Percentiles rank a stretch among this genome's conserved stretches.
Evolutionary conservation across 2,329 filamentous ascomycete genomes (phyloP).

Genomic region (Coniochaeta sp.): DNA sequence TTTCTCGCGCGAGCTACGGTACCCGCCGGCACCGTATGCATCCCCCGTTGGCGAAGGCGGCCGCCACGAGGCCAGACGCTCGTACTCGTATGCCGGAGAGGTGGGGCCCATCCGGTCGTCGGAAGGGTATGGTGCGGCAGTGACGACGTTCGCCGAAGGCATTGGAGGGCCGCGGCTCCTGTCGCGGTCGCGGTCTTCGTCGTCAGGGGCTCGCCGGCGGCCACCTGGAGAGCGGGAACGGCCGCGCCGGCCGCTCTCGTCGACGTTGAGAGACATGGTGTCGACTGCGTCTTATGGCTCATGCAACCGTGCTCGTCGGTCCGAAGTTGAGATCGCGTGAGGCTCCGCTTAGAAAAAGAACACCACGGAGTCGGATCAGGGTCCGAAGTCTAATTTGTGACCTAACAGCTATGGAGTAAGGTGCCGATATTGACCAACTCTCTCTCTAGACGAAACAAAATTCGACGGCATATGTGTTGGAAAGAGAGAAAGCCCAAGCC

Average conservation of each 20-base stretch:
- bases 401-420: background rate
- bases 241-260: slow-evolving; percentile 33
- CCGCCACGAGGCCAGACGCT: slow-evolving; percentile 23
- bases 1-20: slow-evolving; percentile 27
- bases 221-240: slow-evolving; percentile 40
- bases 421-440: background rate
- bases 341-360: background rate
- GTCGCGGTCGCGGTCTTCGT: slow-evolving; percentile 18
- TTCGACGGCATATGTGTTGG: background rate
- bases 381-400: background rate
- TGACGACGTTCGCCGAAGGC: slow-evolving; percentile 23
- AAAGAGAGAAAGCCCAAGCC: background rate
- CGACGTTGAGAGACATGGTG: slow-evolving; percentile 44
- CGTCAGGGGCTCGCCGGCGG: slow-evolving; percentile 13
- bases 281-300: background rate
- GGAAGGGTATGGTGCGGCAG: slow-evolving; percentile 36
- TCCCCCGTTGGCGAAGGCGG: slow-evolving; percentile 22
- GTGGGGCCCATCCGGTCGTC: slow-evolving; percentile 17
- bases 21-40: slow-evolving; percentile 21
- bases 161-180: slow-evolving; percentile 23
- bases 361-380: background rate
- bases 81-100: slow-evolving; percentile 22
- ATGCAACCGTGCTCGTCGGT: background rate
- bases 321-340: background rate
- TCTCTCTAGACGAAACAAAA: background rate